Conservation (phyloP, 805 yeast genomes). For the Priceomyces carsonii region DNA sequence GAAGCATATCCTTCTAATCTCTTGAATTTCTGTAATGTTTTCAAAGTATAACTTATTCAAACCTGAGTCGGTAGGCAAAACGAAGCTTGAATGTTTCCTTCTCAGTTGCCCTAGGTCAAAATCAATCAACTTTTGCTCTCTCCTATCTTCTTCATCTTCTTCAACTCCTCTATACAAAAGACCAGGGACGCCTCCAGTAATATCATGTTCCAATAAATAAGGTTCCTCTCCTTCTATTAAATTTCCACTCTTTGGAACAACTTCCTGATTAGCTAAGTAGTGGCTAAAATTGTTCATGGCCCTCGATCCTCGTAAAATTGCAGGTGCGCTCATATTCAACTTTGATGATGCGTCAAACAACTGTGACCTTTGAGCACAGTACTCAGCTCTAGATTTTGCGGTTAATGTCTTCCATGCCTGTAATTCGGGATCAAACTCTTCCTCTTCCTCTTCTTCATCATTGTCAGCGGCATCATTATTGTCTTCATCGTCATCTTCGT, state of each 20-base stretch:
- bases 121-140: constrained; percentile 39
- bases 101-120: constrained; percentile 26
- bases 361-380: constrained; percentile 66
- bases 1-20: constrained; percentile 82
- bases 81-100: constrained; percentile 30
- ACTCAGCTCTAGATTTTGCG: constrained; percentile 74
- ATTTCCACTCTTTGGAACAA: constrained; percentile 44
- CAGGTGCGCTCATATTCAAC: constrained; percentile 67
- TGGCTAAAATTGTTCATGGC: constrained; percentile 65
- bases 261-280: constrained; percentile 41
- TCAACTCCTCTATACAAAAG: constrained; percentile 54
- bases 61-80: constrained; percentile 49
- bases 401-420: constrained; percentile 85
- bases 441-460: constrained; percentile 51
- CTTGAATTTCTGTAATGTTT: constrained; percentile 81
- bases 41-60: constrained; percentile 58
- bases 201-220: constrained; percentile 79
- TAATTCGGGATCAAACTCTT: constrained; percentile 71
- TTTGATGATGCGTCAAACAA: constrained; percentile 59
- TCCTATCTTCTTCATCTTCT: constrained; percentile 38
- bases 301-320: constrained; percentile 62
- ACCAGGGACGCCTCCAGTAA: constrained; percentile 77
- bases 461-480: constrained; percentile 41
- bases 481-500: constrained; percentile 47
- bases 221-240: constrained; percentile 59